Evolutionary conservation across 768 basidiomycete species (phyloP).

Genomic region (Strobilomyces echinocephalus): DNA sequence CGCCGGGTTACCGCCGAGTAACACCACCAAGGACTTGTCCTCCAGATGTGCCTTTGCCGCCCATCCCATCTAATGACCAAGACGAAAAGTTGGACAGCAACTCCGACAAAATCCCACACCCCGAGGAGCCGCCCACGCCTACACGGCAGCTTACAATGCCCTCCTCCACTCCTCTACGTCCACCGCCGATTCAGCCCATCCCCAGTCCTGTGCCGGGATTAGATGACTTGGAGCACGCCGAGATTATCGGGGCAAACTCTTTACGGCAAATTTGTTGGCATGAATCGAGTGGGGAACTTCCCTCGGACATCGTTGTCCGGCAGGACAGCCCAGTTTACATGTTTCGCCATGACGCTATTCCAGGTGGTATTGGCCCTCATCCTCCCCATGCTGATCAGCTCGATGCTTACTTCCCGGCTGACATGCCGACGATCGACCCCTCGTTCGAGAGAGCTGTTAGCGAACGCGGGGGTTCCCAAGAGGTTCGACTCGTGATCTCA

Average conservation of each 20-base stretch:
- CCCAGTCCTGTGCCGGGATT: conserved; percentile 13
- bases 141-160: background rate
- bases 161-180: conserved; percentile 6
- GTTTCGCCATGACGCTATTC: background rate
- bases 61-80: conserved; percentile 15
- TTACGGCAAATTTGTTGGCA: conserved; percentile 14
- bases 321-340: conserved; percentile 20
- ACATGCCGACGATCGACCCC: conserved; percentile 11
- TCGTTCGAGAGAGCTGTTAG: conserved; percentile 21
- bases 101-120: background rate
- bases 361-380: conserved; percentile 12
- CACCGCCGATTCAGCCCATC: conserved; percentile 16
- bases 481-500: conserved; percentile 19
- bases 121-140: conserved; percentile 7
- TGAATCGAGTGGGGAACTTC: background rate
- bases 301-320: conserved; percentile 11
- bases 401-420: conserved; percentile 6
- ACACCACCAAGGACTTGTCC: conserved; percentile 11
- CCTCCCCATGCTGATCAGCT: conserved; percentile 12
- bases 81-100: background rate
- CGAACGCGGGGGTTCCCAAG: conserved; percentile 12
- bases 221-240: conserved; percentile 3
- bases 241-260: background rate
- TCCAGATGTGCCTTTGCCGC: conserved; percentile 20
- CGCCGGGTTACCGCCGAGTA: conserved; percentile 5